These are phyloP conservation scores for Lunasporangiospora selenospora DNA, from an alignment of 192 early-diverging fungal genomes.

Conservation along the genomic window DNA sequence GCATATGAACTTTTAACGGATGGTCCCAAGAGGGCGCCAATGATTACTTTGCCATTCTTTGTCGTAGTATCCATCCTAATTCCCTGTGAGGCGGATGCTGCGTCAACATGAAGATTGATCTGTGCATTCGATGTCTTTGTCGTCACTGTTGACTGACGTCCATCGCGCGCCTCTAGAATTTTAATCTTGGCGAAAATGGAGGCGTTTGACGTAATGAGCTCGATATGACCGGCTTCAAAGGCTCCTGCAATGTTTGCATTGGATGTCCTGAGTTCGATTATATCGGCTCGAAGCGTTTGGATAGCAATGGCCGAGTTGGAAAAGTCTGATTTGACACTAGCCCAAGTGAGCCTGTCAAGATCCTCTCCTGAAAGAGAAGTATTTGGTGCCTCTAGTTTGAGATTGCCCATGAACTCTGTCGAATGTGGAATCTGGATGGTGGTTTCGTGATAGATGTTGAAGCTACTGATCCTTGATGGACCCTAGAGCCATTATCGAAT, in stretches of 20 bases:
- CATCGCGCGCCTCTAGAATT: conserved; percentile 20
- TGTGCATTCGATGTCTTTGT: conserved; percentile 35
- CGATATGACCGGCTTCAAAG: conserved; percentile 33
- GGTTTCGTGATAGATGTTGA: conserved; percentile 42
- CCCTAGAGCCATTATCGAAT: conserved; percentile 3
- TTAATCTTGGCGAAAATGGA: conserved; percentile 40
- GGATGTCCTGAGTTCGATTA: conserved; percentile 19
- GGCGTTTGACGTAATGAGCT: conserved; percentile 24
- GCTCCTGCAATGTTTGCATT: conserved; percentile 26
- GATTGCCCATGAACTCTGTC: conserved; percentile 4
- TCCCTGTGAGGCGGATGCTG: conserved; percentile 8
- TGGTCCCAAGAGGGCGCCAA: conserved; percentile 27
- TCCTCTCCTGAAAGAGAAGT: conserved; percentile 21
- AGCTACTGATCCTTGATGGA: conserved; percentile 21
- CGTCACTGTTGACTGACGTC: conserved; percentile 24
- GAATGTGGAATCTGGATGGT: conserved; percentile 28
- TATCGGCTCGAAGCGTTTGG: conserved; percentile 25
- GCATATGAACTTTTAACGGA: conserved; percentile 9
- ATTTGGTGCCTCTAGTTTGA: conserved; percentile 20
- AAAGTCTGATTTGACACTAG: conserved; percentile 5
- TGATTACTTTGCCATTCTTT: conserved; percentile 25
- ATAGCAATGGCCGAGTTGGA: conserved; percentile 26
- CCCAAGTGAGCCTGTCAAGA: conserved; percentile 19
- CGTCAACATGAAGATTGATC: conserved; percentile 35
- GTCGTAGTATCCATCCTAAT: conserved; percentile 26